Evolutionary conservation across 805 yeast genomes (phyloP).

Genomic region (Pichia californica): DNA sequence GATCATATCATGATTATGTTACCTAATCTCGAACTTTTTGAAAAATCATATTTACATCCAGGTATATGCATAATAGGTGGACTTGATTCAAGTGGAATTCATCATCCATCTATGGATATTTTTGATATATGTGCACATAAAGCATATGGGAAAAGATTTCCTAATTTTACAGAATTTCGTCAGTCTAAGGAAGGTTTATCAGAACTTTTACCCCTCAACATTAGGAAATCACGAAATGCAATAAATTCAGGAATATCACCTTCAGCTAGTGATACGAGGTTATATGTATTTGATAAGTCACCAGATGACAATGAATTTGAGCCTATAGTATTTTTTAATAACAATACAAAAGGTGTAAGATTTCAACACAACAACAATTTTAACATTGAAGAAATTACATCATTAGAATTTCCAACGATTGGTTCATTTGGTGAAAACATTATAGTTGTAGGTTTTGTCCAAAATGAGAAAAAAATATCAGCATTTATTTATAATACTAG

Average conservation of each 20-base stretch:
- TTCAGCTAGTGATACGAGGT: neutral
- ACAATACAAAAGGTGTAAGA: constrained; percentile 11
- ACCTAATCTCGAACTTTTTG: constrained; percentile 32
- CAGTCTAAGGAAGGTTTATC: neutral
- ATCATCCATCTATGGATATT: constrained; percentile 31
- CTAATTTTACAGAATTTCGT: neutral
- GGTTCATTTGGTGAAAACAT: constrained; percentile 63
- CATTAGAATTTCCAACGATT: constrained; percentile 42
- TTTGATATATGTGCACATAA: constrained; percentile 35
- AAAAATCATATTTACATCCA: constrained; percentile 32
- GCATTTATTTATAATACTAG: constrained; percentile 46
- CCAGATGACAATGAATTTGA: constrained; percentile 12
- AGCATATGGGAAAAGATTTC: neutral
- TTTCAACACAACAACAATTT: neutral
- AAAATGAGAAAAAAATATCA: constrained; percentile 40
- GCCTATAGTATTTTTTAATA: constrained; percentile 22
- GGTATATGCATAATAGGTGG: constrained; percentile 56
- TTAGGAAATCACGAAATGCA: constrained; percentile 4
- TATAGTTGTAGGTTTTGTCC: constrained; percentile 53
- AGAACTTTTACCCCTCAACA: neutral
- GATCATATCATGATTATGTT: constrained; percentile 45
- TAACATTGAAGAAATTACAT: constrained; percentile 2
- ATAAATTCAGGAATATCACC: neutral
- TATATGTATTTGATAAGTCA: constrained; percentile 2
- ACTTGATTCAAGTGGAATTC: constrained; percentile 30